Conservation (phyloP, 2,329 filamentous ascomycete genomes). For the Fusarium sp. region DNA sequence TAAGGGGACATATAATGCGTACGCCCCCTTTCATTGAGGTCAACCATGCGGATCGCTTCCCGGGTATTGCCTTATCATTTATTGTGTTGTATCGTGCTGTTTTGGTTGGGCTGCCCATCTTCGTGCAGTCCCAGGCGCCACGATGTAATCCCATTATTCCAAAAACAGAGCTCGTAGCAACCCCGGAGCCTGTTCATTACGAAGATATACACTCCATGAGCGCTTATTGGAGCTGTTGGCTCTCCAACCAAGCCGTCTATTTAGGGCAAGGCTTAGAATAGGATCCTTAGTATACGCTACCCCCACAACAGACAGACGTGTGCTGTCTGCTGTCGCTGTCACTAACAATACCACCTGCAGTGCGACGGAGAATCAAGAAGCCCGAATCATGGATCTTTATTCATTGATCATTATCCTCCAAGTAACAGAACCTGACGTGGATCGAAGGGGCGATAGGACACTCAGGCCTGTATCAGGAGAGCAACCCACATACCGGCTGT, state of each 20-base stretch:
- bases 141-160: not conserved
- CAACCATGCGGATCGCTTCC: not conserved
- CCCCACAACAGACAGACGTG: conserved; percentile 22
- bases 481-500: conserved; percentile 22
- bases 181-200: not conserved
- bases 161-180: conserved; percentile 11
- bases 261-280: conserved; percentile 22
- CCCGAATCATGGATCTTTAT: conserved; percentile 3
- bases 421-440: conserved; percentile 21
- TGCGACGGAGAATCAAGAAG: conserved; percentile 33
- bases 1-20: not conserved
- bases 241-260: conserved; percentile 2
- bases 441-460: conserved; percentile 1
- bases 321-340: conserved; percentile 20
- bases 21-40: conserved; percentile 8
- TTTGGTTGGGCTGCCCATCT: not conserved
- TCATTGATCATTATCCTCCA: not conserved
- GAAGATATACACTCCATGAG: not conserved
- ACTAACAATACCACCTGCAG: conserved; percentile 36
- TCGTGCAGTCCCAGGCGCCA: conserved; percentile 14
- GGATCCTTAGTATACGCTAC: conserved; percentile 19
- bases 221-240: conserved; percentile 12
- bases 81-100: not conserved
- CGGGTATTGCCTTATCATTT: not conserved
- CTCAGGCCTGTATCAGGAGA: not conserved